phyloP scores from a whole-genome alignment of 257 asterid species.

The Verbascum thapsus region DNA sequence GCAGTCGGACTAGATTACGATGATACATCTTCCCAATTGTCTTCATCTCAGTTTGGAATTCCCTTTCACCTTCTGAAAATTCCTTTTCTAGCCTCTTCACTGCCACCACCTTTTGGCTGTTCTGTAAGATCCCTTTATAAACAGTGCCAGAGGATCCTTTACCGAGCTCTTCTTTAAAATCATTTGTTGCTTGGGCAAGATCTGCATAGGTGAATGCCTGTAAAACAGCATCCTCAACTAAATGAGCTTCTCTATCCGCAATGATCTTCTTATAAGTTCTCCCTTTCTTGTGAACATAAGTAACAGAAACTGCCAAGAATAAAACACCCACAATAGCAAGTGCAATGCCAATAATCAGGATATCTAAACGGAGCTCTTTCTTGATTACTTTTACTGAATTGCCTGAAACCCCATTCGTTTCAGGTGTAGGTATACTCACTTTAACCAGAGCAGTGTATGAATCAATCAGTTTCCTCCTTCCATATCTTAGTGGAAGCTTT shows the following conservation, averaged over 20 bases:
- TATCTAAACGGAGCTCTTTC: neutral
- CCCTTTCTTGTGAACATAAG: constrained; percentile 14
- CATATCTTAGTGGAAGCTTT: constrained; percentile 40
- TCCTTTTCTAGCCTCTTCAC: constrained; percentile 52
- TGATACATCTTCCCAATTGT: constrained; percentile 56
- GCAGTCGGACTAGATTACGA: constrained; percentile 50
- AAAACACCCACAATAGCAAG: constrained; percentile 28
- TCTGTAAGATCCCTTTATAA: constrained; percentile 40
- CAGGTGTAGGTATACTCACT: constrained; percentile 4
- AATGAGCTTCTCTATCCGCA: constrained; percentile 7
- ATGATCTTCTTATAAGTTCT: constrained; percentile 29
- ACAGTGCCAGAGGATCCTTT: constrained; percentile 53
- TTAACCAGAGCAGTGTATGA: constrained; percentile 28
- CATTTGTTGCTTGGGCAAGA: constrained; percentile 40
- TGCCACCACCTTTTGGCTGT: constrained; percentile 34
- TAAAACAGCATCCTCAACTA: constrained; percentile 34
- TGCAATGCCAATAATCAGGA: constrained; percentile 33
- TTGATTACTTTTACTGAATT: neutral
- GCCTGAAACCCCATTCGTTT: neutral
- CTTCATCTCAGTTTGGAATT: constrained; percentile 52
- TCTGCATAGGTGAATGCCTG: constrained; percentile 39
- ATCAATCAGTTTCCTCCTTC: constrained; percentile 8
- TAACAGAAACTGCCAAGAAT: constrained; percentile 31
- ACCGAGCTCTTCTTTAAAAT: constrained; percentile 50
- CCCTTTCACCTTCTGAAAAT: constrained; percentile 41